Percentiles rank a stretch among this genome's conserved stretches.
phyloP scores from a whole-genome alignment of 345 rosid genomes.

The Pistacia integerrima region DNA sequence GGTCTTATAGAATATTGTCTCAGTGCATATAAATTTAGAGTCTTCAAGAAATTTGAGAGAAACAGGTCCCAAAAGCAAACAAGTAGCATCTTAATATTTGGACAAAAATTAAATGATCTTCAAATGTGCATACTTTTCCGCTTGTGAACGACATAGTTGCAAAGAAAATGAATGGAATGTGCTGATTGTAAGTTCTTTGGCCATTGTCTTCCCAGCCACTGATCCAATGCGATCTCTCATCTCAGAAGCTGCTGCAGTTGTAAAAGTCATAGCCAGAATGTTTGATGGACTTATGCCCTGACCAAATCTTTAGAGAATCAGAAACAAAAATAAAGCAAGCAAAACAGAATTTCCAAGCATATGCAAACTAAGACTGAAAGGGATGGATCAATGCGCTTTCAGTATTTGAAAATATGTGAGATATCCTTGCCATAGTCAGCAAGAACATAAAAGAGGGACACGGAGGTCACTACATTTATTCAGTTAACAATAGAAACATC shows the following conservation, averaged over 20 bases:
- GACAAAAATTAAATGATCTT: neutral
- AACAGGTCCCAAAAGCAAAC: conserved; percentile 19
- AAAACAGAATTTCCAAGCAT: conserved; percentile 12
- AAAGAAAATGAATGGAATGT: conserved; percentile 95
- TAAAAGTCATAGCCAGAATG: conserved; percentile 96
- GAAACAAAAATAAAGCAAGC: neutral
- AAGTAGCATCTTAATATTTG: neutral
- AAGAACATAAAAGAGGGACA: neutral
- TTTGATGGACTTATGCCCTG: conserved; percentile 86
- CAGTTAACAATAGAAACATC: neutral
- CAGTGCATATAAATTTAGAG: neutral
- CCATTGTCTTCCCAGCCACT: conserved; percentile 79
- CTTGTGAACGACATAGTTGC: conserved; percentile 90
- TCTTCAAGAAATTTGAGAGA: neutral
- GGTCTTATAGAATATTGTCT: neutral
- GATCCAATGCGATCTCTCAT: conserved; percentile 86
- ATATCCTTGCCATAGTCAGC: neutral
- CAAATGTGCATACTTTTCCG: conserved; percentile 70
- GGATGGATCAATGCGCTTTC: neutral
- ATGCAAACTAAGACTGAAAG: neutral
- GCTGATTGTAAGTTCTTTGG: conserved; percentile 80
- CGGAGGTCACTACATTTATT: neutral
- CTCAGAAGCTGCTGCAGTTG: conserved; percentile 94
- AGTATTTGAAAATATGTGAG: neutral
- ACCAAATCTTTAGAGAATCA: conserved; percentile 19